Conservation (phyloP, 495 filamentous ascomycete genomes). For the Penicillium arizonense region DNA sequence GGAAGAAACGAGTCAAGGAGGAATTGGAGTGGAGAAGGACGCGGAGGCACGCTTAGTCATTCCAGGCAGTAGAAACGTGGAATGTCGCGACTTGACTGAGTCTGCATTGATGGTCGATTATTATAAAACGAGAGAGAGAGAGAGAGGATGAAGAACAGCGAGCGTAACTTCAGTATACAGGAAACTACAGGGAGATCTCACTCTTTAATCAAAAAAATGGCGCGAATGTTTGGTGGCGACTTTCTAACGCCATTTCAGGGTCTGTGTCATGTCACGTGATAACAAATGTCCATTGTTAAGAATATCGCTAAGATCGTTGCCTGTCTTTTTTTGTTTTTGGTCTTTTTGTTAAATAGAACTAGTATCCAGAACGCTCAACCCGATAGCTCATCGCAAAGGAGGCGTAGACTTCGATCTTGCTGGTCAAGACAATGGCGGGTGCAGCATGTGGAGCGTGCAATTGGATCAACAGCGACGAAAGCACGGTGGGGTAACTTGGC, state of each 20-base stretch:
- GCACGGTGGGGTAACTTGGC: background rate
- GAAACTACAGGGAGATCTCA: too few species aligned
- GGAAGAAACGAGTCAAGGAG: conserved; percentile 13
- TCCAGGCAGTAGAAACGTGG: background rate
- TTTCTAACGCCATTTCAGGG: too few species aligned
- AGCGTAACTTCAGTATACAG: too few species aligned
- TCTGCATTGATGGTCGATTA: background rate
- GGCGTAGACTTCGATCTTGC: conserved; percentile 9
- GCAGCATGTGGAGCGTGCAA: background rate
- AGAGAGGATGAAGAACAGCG: conserved; percentile 1
- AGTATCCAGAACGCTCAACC: too few species aligned
- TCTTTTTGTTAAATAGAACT: too few species aligned
- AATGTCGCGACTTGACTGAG: background rate
- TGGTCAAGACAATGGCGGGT: background rate
- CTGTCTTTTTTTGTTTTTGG: background rate
- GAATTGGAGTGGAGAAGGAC: conserved; percentile 24
- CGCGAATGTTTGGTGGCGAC: too few species aligned
- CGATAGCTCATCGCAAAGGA: too few species aligned
- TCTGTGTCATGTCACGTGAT: too few species aligned
- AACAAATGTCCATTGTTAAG: background rate
- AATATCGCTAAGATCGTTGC: background rate
- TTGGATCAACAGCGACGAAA: background rate
- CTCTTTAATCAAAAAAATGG: too few species aligned
- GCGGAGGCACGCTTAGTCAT: conserved; percentile 25
- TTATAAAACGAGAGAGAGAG: background rate